phyloP scores from a whole-genome alignment of 345 rosid genomes.

The Bruguiera parviflora region DNA sequence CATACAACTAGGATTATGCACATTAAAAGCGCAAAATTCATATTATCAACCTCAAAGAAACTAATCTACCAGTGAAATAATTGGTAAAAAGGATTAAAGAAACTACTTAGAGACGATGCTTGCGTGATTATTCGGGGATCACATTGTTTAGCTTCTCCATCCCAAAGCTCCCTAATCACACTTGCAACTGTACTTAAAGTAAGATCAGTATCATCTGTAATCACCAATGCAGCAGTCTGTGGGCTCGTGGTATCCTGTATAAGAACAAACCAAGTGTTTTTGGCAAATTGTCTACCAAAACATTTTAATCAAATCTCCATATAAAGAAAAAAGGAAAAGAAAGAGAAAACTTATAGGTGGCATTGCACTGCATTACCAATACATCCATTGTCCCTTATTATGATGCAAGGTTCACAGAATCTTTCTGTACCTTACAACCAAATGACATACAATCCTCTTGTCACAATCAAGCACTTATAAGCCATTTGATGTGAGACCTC shows the following conservation, averaged over 20 bases:
- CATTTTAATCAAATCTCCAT: neutral
- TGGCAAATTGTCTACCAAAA: neutral
- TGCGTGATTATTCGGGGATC: constrained; percentile 58
- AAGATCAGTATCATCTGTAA: constrained; percentile 40
- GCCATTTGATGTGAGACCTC: no score
- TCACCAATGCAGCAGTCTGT: constrained; percentile 28
- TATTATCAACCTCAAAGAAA: neutral
- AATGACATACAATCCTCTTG: no score
- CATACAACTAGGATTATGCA: no score
- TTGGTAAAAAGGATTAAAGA: neutral
- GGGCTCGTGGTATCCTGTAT: constrained; percentile 27
- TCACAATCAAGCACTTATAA: no score
- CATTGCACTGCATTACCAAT: no score
- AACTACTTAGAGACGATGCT: constrained; percentile 52
- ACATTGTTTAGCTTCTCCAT: constrained; percentile 27
- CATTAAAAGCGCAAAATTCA: neutral
- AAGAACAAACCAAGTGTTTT: constrained; percentile 1
- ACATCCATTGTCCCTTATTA: no score
- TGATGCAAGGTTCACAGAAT: no score
- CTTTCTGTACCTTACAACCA: no score
- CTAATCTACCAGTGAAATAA: neutral
- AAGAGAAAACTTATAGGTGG: no score
- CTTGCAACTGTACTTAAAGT: constrained; percentile 32
- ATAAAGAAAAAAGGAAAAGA: neutral
- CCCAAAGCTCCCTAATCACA: constrained; percentile 35